Conservation (phyloP, 208 protist species). For the Wallacemonas collosoma region DNA sequence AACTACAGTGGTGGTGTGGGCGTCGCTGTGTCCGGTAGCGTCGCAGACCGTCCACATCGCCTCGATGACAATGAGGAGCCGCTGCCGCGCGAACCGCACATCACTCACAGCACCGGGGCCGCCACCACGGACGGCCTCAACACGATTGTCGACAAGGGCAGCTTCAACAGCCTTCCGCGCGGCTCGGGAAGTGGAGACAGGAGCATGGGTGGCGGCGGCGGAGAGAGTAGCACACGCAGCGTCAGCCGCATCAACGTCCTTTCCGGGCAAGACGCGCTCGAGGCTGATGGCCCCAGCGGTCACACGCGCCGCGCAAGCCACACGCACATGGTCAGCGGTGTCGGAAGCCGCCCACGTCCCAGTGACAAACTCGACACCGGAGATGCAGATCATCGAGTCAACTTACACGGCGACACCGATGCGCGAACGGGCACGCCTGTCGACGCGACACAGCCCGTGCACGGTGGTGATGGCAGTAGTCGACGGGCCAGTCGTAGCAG, state of each 20-base stretch:
- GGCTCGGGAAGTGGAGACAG: constrained; percentile 20
- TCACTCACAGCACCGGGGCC: constrained; percentile 17
- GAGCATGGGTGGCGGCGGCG: background rate
- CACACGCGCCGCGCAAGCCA: background rate
- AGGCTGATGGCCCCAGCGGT: constrained; percentile 24
- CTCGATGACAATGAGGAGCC: constrained; percentile 5
- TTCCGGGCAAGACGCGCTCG: constrained; percentile 36
- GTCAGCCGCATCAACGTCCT: constrained; percentile 44
- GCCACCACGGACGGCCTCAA: constrained; percentile 21
- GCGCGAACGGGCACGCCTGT: background rate
- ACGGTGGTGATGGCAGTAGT: background rate
- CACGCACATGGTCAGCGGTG: background rate
- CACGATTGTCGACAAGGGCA: constrained; percentile 18
- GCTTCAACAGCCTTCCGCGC: constrained; percentile 11
- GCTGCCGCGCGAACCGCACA: background rate
- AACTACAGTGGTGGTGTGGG: constrained; percentile 18
- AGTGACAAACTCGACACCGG: constrained; percentile 16
- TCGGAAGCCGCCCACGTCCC: background rate
- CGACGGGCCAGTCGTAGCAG: background rate
- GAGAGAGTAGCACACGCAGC: constrained; percentile 19
- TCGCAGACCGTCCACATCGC: background rate
- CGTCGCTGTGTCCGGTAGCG: background rate
- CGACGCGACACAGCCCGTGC: background rate
- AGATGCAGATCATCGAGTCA: background rate
- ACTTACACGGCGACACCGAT: background rate